phyloP scores from a whole-genome alignment of 345 rosid genomes.

The Citrus mangshanensis region DNA sequence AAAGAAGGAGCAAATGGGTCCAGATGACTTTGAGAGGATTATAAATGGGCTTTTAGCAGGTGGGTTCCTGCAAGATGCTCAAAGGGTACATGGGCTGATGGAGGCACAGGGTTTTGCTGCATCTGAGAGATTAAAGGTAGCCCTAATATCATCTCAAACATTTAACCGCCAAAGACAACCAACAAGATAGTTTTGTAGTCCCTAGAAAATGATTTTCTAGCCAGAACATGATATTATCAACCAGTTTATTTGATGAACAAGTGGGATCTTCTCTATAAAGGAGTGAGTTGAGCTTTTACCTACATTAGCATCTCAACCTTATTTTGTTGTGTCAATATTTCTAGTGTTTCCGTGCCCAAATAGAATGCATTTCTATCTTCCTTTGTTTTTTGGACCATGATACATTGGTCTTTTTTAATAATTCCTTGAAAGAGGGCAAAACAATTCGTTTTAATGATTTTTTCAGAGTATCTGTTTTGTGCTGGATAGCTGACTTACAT shows the following conservation, averaged over 20 bases:
- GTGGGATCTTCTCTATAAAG: neutral
- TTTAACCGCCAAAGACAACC: constrained; percentile 21
- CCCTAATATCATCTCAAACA: constrained; percentile 28
- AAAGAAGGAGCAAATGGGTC: constrained; percentile 47
- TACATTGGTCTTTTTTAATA: neutral
- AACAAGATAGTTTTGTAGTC: neutral
- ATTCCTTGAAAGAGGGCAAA: neutral
- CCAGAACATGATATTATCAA: neutral
- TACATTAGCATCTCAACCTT: neutral
- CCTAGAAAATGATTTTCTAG: neutral
- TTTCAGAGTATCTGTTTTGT: neutral
- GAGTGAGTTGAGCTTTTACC: neutral
- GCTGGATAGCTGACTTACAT: neutral
- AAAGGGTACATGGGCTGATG: constrained; percentile 48
- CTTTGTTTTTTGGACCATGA: neutral
- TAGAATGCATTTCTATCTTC: neutral
- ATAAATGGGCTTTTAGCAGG: constrained; percentile 54
- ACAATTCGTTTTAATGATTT: neutral
- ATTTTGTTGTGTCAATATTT: neutral
- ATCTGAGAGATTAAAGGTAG: constrained; percentile 34
- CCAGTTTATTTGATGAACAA: neutral
- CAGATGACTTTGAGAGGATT: constrained; percentile 55
- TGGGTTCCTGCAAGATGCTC: constrained; percentile 68
- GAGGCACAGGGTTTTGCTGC: constrained; percentile 47
- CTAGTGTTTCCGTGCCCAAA: neutral